These are phyloP conservation scores for Oryza brachyantha DNA, from an alignment of 176 grass and related monocot species.

Conservation along the genomic window DNA sequence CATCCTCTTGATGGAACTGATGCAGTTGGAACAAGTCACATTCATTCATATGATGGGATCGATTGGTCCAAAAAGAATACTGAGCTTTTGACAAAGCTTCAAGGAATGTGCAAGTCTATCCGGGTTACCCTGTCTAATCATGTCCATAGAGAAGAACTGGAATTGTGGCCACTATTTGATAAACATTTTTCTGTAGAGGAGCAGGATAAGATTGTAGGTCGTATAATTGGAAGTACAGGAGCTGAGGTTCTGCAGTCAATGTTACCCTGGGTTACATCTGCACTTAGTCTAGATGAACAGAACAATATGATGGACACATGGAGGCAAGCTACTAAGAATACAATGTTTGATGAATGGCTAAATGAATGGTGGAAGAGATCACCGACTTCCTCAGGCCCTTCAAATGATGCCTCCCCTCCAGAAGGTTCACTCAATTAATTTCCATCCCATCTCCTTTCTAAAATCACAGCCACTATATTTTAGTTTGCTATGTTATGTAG, in stretches of 20 bases:
- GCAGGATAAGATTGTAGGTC: slow-evolving; percentile 87
- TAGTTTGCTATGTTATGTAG: not conserved
- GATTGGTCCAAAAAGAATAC: slow-evolving; percentile 54
- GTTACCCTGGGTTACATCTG: slow-evolving; percentile 91
- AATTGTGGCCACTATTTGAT: slow-evolving; percentile 91
- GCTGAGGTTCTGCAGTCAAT: slow-evolving; percentile 95
- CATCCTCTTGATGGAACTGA: not conserved
- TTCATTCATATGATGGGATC: slow-evolving; percentile 34
- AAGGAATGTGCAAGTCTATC: slow-evolving; percentile 90
- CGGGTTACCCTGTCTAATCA: slow-evolving; percentile 81
- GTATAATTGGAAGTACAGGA: slow-evolving; percentile 90
- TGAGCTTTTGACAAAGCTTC: slow-evolving; percentile 80
- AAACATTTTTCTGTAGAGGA: slow-evolving; percentile 86
- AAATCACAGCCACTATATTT: slow-evolving; percentile 13
- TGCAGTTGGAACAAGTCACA: slow-evolving; percentile 1
- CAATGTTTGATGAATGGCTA: slow-evolving; percentile 96
- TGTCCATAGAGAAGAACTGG: slow-evolving; percentile 77
- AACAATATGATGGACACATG: slow-evolving; percentile 78
- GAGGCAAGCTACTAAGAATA: slow-evolving; percentile 78
- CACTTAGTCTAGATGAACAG: slow-evolving; percentile 77
- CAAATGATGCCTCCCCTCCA: slow-evolving; percentile 10
- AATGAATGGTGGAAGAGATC: slow-evolving; percentile 77
- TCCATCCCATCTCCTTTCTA: not conserved
- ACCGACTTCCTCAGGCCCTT: slow-evolving; percentile 26
- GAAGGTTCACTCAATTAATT: slow-evolving; percentile 51